Evolutionary conservation across 2,329 filamentous ascomycete species (phyloP).

Genomic region (Colletotrichum sp.): DNA sequence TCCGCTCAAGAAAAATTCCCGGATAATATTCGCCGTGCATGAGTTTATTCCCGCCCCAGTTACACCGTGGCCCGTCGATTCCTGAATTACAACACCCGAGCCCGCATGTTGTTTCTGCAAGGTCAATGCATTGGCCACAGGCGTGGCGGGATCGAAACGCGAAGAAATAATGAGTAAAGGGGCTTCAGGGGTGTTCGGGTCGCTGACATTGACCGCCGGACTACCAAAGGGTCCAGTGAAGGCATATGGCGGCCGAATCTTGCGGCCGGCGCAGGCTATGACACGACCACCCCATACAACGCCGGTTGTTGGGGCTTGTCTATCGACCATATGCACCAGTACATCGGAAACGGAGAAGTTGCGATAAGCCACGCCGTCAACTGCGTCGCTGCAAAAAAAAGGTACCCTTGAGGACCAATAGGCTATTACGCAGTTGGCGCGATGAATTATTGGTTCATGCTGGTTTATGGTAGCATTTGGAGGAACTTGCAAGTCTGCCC

Average conservation of each 20-base stretch:
- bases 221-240: conserved; percentile 28
- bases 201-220: not conserved
- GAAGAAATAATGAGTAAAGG: conserved; percentile 43
- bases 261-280: conserved; percentile 36
- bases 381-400: conserved; percentile 36
- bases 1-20: not conserved
- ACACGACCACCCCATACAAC: conserved; percentile 28
- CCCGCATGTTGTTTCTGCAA: conserved; percentile 18
- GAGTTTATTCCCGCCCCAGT: conserved; percentile 29
- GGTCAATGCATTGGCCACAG: conserved; percentile 33
- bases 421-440: not conserved
- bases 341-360: conserved; percentile 17
- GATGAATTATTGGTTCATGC: not conserved
- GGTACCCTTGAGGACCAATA: not conserved
- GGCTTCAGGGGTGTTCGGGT: conserved; percentile 29
- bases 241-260: conserved; percentile 33
- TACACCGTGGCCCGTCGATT: not conserved
- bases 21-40: conserved; percentile 13
- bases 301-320: conserved; percentile 24
- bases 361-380: not conserved
- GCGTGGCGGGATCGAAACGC: conserved; percentile 43
- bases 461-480: fast-evolving
- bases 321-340: conserved; percentile 11
- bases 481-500: not conserved
- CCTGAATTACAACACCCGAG: not conserved